A percentile compares a stretch with the other conserved stretches of the same genome.
Evolutionary conservation across 148 eudicot species (phyloP).

Genomic region (Diospyros lotus): DNA sequence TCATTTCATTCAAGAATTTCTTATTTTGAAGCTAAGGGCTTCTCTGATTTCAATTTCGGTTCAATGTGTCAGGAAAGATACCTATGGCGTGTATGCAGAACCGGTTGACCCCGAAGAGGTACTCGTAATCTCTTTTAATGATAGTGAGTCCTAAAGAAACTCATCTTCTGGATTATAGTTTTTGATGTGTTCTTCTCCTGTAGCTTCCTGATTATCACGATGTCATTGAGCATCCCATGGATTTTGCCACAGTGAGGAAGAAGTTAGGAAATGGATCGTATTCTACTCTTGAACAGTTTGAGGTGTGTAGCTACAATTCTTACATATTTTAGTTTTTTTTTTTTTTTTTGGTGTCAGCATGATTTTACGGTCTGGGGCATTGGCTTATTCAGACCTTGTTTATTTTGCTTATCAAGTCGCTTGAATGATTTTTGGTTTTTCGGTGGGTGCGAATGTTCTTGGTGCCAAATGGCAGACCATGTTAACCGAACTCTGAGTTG

Average conservation of each 20-base stretch:
- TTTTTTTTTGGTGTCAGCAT: too few relatives aligned
- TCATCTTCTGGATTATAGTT: neutral
- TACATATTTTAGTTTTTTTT: neutral
- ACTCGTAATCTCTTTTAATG: neutral
- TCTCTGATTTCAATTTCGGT: constrained; percentile 24
- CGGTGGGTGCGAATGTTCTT: too few relatives aligned
- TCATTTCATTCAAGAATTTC: neutral
- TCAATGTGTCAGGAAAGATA: constrained; percentile 84
- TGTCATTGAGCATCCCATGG: constrained; percentile 86
- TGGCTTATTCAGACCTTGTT: too few relatives aligned
- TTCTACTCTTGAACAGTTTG: constrained; percentile 68
- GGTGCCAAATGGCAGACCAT: too few relatives aligned
- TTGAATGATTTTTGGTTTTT: too few relatives aligned
- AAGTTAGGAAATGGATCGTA: constrained; percentile 70
- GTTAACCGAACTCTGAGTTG: too few relatives aligned
- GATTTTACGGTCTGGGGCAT: too few relatives aligned
- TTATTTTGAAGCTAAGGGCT: constrained; percentile 5
- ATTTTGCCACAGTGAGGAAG: constrained; percentile 84
- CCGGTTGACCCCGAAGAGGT: constrained; percentile 99
- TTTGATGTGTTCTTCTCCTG: constrained; percentile 27
- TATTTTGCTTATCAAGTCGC: too few relatives aligned
- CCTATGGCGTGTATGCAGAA: constrained; percentile 90
- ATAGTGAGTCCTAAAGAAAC: constrained; percentile 2
- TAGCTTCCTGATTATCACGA: constrained; percentile 98
- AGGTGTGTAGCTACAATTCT: constrained; percentile 45